Percentiles rank a stretch among this genome's conserved stretches.
phyloP scores from a whole-genome alignment of 225 moss, liverwort and hornwort species.

The Rhytidiadelphus loreus region DNA sequence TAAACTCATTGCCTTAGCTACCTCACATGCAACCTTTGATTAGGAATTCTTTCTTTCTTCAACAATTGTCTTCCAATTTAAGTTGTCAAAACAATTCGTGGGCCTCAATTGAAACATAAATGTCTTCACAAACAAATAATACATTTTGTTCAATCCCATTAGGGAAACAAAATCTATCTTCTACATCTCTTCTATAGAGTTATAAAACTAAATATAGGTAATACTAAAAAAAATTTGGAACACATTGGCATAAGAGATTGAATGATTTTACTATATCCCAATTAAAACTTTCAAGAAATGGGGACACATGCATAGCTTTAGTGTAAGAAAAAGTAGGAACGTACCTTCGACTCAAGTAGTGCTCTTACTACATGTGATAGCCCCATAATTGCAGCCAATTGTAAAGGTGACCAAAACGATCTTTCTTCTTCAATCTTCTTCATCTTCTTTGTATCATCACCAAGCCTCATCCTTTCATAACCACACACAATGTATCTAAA shows the following conservation, averaged over 20 bases:
- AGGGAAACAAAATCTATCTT: accelerated
- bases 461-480: no score
- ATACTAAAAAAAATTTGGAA: background rate
- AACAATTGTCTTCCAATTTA: background rate
- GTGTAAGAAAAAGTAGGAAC: accelerated
- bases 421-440: no score
- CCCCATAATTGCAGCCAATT: background rate
- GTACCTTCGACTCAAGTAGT: background rate
- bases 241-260: accelerated
- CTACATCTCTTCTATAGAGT: accelerated
- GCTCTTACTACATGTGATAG: background rate
- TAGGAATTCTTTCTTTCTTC: background rate
- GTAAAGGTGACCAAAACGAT: background rate
- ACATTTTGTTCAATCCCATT: background rate
- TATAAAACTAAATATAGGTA: background rate
- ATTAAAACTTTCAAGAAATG: background rate
- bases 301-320: background rate
- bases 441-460: no score
- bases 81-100: background rate
- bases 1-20: accelerated
- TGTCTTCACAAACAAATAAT: background rate
- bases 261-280: background rate
- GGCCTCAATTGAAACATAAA: accelerated
- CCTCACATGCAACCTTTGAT: background rate
- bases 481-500: no score